Percentiles rank a stretch among this genome's conserved stretches.
Conservation (phyloP, 2,329 filamentous ascomycete genomes). For the Alternaria alternata region DNA sequence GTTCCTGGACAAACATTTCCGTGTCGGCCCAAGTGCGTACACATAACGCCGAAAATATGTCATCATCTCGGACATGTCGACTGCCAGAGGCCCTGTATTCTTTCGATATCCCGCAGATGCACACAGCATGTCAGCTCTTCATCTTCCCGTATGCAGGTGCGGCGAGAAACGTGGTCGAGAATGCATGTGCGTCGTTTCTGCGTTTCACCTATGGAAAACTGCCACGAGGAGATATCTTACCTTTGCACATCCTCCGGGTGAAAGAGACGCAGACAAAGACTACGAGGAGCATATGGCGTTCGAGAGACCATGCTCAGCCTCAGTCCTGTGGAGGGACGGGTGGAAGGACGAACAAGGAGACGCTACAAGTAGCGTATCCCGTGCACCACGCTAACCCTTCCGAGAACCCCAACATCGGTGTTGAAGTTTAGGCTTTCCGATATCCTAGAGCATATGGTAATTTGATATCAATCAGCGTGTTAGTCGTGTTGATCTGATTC, state of each 20-base stretch:
- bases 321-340: background rate
- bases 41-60: background rate
- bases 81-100: background rate
- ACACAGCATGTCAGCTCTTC: background rate
- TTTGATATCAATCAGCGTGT: background rate
- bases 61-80: background rate
- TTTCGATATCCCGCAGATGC: background rate
- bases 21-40: background rate
- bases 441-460: background rate
- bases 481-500: background rate
- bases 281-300: background rate
- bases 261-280: background rate
- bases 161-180: background rate
- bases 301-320: background rate
- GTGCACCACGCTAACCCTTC: background rate
- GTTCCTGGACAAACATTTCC: background rate
- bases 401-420: background rate
- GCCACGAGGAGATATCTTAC: conserved; percentile 1
- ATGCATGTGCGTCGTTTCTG: background rate
- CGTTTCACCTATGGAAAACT: conserved; percentile 1
- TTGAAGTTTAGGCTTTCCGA: conserved; percentile 1
- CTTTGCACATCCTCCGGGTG: background rate
- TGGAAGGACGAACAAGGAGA: background rate
- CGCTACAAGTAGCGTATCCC: background rate
- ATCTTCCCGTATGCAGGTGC: background rate